These are phyloP conservation scores for Kodamaea fungicola DNA, from an alignment of 1,139 yeast genomes.

Conservation along the genomic window DNA sequence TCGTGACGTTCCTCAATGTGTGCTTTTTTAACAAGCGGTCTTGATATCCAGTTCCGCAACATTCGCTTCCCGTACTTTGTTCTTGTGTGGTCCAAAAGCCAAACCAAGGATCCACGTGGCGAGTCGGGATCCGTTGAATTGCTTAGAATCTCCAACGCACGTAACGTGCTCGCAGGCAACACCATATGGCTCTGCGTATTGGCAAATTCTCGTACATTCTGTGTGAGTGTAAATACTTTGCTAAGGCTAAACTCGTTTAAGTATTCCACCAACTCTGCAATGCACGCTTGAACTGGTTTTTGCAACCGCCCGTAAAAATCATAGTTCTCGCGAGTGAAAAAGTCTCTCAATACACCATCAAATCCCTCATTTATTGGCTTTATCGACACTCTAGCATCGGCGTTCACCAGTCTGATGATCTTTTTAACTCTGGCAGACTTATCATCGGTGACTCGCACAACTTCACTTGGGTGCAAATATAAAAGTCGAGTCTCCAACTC, in stretches of 20 bases:
- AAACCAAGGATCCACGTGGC: slow-evolving; percentile 65
- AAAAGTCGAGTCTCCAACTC: slow-evolving; percentile 71
- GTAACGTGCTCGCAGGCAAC: slow-evolving; percentile 64
- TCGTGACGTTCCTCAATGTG: slow-evolving; percentile 57
- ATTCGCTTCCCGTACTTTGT: slow-evolving; percentile 73
- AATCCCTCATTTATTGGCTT: slow-evolving; percentile 15
- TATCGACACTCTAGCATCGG: slow-evolving; percentile 10
- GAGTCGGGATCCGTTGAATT: slow-evolving; percentile 54
- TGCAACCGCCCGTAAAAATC: slow-evolving; percentile 10
- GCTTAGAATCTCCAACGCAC: slow-evolving; percentile 68
- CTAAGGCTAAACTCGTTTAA: slow-evolving; percentile 62
- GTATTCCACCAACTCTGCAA: slow-evolving; percentile 49
- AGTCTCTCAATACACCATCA: background rate
- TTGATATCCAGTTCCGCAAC: slow-evolving; percentile 67
- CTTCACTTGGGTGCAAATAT: slow-evolving; percentile 75
- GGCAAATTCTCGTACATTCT: slow-evolving; percentile 51
- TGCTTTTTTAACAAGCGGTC: slow-evolving; percentile 57
- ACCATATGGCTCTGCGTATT: slow-evolving; percentile 53
- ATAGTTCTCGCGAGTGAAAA: too few species aligned
- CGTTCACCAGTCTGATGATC: slow-evolving; percentile 15
- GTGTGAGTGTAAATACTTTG: slow-evolving; percentile 50
- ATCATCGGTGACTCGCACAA: slow-evolving; percentile 41
- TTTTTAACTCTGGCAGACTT: slow-evolving; percentile 27
- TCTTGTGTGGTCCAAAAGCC: slow-evolving; percentile 77
- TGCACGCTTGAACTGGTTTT: slow-evolving; percentile 34